phyloP scores from a whole-genome alignment of 108 stramenopile genomes.

The Mayamaea pseudoterrestris region DNA sequence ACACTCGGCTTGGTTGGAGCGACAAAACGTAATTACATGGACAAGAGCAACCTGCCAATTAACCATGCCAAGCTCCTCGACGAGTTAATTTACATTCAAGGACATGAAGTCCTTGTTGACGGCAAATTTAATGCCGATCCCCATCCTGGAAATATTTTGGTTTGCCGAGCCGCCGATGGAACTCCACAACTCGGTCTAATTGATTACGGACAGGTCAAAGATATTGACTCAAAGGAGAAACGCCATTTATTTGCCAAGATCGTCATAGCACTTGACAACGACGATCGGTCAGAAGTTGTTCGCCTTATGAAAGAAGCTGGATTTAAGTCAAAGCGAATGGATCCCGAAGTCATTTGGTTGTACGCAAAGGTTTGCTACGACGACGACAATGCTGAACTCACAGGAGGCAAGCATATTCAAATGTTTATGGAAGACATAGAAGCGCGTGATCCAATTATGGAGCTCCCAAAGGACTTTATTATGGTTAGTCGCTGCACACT shows the following conservation, averaged over 20 bases:
- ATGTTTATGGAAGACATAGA: conserved; percentile 70
- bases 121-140: conserved; percentile 68
- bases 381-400: conserved; percentile 47
- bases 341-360: conserved; percentile 48
- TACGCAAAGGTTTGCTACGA: conserved; percentile 67
- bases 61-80: conserved; percentile 80
- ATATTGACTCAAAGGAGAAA: conserved; percentile 42
- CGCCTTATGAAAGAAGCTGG: conserved; percentile 51
- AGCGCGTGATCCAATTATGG: conserved; percentile 46
- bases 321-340: conserved; percentile 45
- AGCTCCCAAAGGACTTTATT: conserved; percentile 52
- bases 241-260: conserved; percentile 53
- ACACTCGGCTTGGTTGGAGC: conserved; percentile 45
- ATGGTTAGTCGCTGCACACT: conserved; percentile 53
- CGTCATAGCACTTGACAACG: conserved; percentile 61
- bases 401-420: conserved; percentile 69
- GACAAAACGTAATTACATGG: conserved; percentile 21
- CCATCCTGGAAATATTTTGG: conserved; percentile 59
- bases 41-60: conserved; percentile 41
- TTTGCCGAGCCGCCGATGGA: conserved; percentile 32
- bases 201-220: conserved; percentile 80
- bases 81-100: conserved; percentile 59
- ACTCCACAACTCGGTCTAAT: conserved; percentile 60
- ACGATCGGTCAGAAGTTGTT: conserved; percentile 39
- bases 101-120: conserved; percentile 59